These are phyloP conservation scores for Amylostereum areolatum DNA, from an alignment of 1,284 basidiomycete species.

Conservation along the genomic window DNA sequence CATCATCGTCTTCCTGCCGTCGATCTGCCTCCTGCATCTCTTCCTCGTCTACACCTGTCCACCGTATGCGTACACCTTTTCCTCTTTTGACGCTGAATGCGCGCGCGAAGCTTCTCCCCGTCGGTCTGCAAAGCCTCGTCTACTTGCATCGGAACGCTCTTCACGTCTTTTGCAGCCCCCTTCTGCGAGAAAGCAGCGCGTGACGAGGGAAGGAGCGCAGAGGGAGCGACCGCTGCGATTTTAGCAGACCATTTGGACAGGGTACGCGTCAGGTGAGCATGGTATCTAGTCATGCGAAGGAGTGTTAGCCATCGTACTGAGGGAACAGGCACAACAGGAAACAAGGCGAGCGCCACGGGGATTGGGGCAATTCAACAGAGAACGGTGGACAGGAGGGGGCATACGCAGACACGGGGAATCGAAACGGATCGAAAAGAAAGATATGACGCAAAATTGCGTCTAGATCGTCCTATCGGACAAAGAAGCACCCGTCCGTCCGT, in stretches of 20 bases:
- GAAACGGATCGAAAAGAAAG: no score
- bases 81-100: conserved; percentile 45
- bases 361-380: neutral
- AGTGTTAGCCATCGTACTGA: neutral
- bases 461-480: no score
- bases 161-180: conserved; percentile 31
- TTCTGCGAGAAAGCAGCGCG: conserved; percentile 56
- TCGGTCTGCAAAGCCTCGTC: conserved; percentile 59
- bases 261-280: conserved; percentile 67
- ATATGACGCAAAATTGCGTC: no score
- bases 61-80: conserved; percentile 38
- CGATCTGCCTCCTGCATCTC: conserved; percentile 23
- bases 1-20: conserved; percentile 28
- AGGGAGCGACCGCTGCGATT: conserved; percentile 83
- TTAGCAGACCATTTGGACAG: conserved; percentile 91
- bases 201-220: conserved; percentile 64
- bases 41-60: conserved; percentile 18
- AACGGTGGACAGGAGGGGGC: no score
- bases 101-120: conserved; percentile 45
- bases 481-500: no score
- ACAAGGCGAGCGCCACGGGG: neutral
- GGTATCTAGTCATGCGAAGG: conserved; percentile 37
- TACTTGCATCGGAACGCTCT: conserved; percentile 57
- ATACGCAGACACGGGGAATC: no score
- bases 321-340: neutral